phyloP scores from a whole-genome alignment of 257 asterid genomes.

The Linaria vulgaris region DNA sequence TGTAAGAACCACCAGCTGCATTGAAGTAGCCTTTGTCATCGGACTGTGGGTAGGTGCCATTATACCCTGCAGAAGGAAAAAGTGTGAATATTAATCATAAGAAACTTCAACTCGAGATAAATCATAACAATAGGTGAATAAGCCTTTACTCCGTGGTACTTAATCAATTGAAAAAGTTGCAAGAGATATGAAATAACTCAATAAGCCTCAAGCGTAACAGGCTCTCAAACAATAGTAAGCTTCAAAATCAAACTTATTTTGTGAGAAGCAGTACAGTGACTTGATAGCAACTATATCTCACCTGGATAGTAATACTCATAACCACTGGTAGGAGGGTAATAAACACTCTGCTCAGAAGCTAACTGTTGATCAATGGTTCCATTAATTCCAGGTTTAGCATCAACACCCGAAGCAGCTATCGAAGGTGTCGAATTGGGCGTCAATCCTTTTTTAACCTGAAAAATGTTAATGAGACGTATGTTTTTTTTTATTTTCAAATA shows the following conservation, averaged over 20 bases:
- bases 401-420: conserved; percentile 36
- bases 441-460: conserved; percentile 49
- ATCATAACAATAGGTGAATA: too few relatives aligned
- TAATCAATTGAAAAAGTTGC: too few relatives aligned
- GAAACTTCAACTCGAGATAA: neutral
- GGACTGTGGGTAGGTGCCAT: conserved; percentile 44
- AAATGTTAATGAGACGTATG: neutral
- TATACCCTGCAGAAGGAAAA: conserved; percentile 43
- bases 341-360: conserved; percentile 48
- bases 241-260: too few relatives aligned
- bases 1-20: conserved; percentile 40
- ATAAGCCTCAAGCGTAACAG: too few relatives aligned
- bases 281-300: conserved; percentile 19
- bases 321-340: conserved; percentile 54
- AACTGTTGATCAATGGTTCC: conserved; percentile 39
- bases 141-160: too few relatives aligned
- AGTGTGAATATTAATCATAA: neutral
- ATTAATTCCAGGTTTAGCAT: conserved; percentile 36
- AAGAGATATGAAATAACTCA: too few relatives aligned
- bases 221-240: too few relatives aligned
- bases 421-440: conserved; percentile 38
- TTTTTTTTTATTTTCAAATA: neutral
- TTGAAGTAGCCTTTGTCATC: conserved; percentile 56
- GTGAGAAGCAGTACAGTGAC: conserved; percentile 17
- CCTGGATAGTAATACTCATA: conserved; percentile 69